Evolutionary conservation across 116 monocot species (phyloP).

Genomic region (Papilionanthe hybrid): DNA sequence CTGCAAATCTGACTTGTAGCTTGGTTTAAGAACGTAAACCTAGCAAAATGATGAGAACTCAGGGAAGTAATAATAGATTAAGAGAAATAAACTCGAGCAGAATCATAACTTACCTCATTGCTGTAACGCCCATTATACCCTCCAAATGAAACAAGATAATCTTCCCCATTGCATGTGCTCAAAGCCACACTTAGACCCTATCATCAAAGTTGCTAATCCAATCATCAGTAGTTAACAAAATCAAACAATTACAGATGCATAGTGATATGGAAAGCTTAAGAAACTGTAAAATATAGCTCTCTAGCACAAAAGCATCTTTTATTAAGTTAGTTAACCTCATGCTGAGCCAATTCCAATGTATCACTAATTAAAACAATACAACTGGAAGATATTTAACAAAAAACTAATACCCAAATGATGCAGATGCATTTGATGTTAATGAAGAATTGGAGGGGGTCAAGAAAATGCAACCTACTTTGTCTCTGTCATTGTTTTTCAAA

Average conservation of each 20-base stretch:
- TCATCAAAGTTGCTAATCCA: neutral
- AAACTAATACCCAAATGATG: neutral
- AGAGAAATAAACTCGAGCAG: neutral
- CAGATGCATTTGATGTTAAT: neutral
- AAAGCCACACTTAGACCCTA: constrained; percentile 87
- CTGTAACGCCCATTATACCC: constrained; percentile 97
- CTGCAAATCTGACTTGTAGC: constrained; percentile 62
- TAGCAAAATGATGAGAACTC: constrained; percentile 15
- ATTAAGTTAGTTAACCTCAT: neutral
- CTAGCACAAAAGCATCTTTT: neutral
- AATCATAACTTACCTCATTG: constrained; percentile 56
- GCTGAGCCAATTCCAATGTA: neutral
- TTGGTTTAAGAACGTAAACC: constrained; percentile 94
- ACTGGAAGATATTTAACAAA: neutral
- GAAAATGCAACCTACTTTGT: neutral
- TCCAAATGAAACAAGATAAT: constrained; percentile 92
- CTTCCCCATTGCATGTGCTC: constrained; percentile 73
- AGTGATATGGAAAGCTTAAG: too few relatives aligned
- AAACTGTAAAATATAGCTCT: neutral
- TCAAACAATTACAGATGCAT: neutral
- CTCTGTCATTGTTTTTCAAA: neutral
- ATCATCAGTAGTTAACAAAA: constrained; percentile 1
- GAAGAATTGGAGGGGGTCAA: neutral
- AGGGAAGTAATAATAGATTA: constrained; percentile 9
- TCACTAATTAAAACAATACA: neutral